Conservation (phyloP, 768 basidiomycete genomes). For the Phylloporus rhodoxanthus region DNA sequence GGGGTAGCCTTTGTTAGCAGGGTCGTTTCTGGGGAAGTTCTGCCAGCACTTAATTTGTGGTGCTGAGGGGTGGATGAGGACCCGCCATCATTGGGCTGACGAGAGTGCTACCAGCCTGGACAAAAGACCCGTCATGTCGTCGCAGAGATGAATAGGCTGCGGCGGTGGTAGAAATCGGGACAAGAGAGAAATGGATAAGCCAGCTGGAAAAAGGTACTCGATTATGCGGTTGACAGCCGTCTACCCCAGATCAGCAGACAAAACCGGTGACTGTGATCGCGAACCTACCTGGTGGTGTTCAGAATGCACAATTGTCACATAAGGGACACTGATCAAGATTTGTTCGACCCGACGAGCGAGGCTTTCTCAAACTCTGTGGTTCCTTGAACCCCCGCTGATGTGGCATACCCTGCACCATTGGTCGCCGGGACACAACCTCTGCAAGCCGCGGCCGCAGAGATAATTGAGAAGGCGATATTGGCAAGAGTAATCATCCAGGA, state of each 20-base stretch:
- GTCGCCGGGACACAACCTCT: conserved; percentile 2
- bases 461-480: neutral
- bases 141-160: too few relatives aligned
- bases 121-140: conserved; percentile 1
- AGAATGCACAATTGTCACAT: neutral
- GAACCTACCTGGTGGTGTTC: neutral
- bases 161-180: too few relatives aligned
- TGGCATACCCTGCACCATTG: neutral
- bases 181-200: too few relatives aligned
- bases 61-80: neutral
- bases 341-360: neutral
- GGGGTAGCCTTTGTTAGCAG: conserved; percentile 63
- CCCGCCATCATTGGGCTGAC: conserved; percentile 52
- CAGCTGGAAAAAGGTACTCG: too few relatives aligned
- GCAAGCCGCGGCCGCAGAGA: neutral
- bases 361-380: neutral
- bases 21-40: conserved; percentile 78
- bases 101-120: conserved; percentile 28
- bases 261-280: neutral
- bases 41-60: conserved; percentile 14
- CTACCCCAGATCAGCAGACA: neutral
- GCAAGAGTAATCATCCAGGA: neutral
- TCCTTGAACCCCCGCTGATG: neutral
- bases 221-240: too few relatives aligned
- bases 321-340: neutral